These are phyloP conservation scores for Boletus tylopilopsis DNA, from an alignment of 768 basidiomycete genomes.

Conservation along the genomic window DNA sequence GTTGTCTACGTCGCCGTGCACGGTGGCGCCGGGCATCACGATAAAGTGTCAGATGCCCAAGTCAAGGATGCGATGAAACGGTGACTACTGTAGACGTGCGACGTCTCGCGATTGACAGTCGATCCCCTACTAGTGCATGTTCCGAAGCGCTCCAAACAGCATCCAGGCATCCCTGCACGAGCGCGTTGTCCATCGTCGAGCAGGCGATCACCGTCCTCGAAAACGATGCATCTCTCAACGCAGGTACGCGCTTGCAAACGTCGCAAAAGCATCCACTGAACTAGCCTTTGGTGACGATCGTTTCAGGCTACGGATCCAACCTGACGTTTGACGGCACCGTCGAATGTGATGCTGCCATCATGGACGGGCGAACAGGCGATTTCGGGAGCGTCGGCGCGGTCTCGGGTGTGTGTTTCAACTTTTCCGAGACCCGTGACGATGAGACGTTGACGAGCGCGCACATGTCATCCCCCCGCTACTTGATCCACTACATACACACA, in stretches of 20 bases:
- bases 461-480: neutral
- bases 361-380: conserved; percentile 44
- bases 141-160: conserved; percentile 33
- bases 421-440: neutral
- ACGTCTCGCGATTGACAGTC: conserved; percentile 3
- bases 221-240: conserved; percentile 65
- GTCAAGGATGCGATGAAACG: conserved; percentile 54
- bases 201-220: conserved; percentile 57
- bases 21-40: conserved; percentile 74
- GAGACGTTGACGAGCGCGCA: neutral
- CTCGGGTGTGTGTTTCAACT: conserved; percentile 42
- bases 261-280: no score
- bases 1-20: conserved; percentile 58
- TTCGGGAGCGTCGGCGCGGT: conserved; percentile 78
- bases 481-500: neutral
- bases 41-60: conserved; percentile 41
- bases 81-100: conserved; percentile 38
- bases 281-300: no score
- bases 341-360: conserved; percentile 80
- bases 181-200: conserved; percentile 47
- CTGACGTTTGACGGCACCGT: conserved; percentile 69
- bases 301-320: conserved; percentile 69
- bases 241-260: no score
- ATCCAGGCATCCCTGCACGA: conserved; percentile 10
- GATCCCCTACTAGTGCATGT: conserved; percentile 45